phyloP scores from a whole-genome alignment of 257 asterid genomes.

The Solanum tarijense region DNA sequence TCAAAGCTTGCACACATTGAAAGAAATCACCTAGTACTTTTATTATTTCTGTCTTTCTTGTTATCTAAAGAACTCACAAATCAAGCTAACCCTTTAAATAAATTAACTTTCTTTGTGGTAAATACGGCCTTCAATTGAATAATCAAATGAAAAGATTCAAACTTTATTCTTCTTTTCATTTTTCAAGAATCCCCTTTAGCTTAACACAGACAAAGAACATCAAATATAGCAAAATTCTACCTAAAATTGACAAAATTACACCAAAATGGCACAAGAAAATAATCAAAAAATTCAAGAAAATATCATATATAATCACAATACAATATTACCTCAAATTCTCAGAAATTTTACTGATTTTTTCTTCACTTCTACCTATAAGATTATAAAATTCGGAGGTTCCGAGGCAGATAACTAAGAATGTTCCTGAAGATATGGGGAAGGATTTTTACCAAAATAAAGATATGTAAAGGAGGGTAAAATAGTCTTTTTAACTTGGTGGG shows the following conservation, averaged over 20 bases:
- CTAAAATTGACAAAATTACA: not conserved
- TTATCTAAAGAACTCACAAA: not conserved
- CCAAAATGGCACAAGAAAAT: not conserved
- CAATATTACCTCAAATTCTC: not conserved
- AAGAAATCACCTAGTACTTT: not conserved
- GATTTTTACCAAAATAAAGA: not conserved
- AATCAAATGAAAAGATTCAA: not conserved
- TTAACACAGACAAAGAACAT: not conserved
- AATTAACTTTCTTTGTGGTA: not conserved
- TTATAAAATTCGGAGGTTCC: not conserved
- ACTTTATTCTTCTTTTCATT: not conserved
- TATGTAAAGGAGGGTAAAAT: not conserved
- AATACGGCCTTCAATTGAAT: not conserved
- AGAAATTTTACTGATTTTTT: not conserved
- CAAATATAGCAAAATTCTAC: not conserved
- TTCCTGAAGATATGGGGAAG: not conserved
- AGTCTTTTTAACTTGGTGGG: not conserved
- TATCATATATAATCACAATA: not conserved
- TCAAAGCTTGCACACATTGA: not conserved
- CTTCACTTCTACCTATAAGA: not conserved
- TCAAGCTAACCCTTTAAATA: not conserved
- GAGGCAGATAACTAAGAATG: not conserved
- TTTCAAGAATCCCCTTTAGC: not conserved
- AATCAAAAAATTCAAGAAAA: not conserved
- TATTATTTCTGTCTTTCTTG: not conserved